Conservation (phyloP, 1,139 yeast species). For the Debaryomycetaceae sp. region DNA sequence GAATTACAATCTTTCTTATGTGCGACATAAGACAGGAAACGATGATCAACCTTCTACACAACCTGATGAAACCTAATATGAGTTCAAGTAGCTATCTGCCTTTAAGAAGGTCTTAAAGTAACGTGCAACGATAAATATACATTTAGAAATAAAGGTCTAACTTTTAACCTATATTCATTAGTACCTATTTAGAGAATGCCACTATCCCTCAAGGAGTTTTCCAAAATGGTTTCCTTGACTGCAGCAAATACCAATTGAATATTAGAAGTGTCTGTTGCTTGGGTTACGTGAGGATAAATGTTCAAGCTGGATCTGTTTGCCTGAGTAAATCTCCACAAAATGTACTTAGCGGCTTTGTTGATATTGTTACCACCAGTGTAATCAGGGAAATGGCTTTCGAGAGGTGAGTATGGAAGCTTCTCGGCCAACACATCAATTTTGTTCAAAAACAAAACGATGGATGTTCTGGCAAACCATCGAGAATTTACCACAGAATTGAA, state of each 20-base stretch:
- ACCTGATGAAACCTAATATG: not conserved
- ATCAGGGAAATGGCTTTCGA: constrained; percentile 83
- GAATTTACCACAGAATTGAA: constrained; percentile 91
- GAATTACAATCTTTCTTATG: constrained; percentile 25
- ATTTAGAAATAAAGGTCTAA: not conserved
- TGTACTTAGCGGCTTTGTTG: constrained; percentile 91
- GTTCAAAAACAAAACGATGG: constrained; percentile 80
- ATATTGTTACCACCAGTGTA: constrained; percentile 87
- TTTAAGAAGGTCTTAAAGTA: not conserved
- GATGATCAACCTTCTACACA: constrained; percentile 1
- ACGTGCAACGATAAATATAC: not conserved
- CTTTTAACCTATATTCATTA: not conserved
- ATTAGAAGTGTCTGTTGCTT: constrained; percentile 91
- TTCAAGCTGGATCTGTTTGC: constrained; percentile 79
- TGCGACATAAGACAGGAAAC: constrained; percentile 18
- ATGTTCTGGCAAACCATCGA: constrained; percentile 89
- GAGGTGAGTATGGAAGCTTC: constrained; percentile 76
- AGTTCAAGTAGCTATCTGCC: not conserved
- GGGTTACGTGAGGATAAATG: constrained; percentile 88
- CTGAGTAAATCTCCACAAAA: constrained; percentile 86
- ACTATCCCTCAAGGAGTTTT: constrained; percentile 79
- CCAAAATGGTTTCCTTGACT: constrained; percentile 83
- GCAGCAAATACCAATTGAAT: constrained; percentile 89
- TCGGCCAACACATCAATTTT: constrained; percentile 89
- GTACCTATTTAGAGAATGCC: constrained; percentile 54